Percentiles rank a stretch among this genome's conserved stretches.
Evolutionary conservation across 371 early-diverging fungal genomes (phyloP).

Genomic region (Actinomortierella wolfii): DNA sequence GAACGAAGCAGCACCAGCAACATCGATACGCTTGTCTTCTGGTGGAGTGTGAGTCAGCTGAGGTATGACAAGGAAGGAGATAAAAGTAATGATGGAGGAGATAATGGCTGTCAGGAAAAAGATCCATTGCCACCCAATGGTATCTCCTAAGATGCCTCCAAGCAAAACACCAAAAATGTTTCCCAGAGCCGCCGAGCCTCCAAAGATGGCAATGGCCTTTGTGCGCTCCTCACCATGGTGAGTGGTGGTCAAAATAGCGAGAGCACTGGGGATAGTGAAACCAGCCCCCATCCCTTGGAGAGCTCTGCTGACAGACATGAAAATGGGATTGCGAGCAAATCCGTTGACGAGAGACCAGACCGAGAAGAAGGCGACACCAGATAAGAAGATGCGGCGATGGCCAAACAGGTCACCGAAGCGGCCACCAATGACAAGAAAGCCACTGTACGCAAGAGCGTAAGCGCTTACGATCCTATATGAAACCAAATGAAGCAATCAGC

Average conservation of each 20-base stretch:
- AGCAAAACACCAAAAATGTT: constrained; percentile 20
- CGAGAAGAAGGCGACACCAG: constrained; percentile 45
- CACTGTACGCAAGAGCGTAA: constrained; percentile 50
- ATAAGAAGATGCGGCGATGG: constrained; percentile 41
- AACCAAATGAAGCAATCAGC: neutral
- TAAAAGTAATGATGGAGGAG: constrained; percentile 16
- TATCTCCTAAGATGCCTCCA: constrained; percentile 22
- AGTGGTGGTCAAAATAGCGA: constrained; percentile 44
- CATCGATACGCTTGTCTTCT: constrained; percentile 35
- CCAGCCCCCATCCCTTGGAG: constrained; percentile 53
- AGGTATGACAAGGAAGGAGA: constrained; percentile 18
- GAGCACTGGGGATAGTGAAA: constrained; percentile 49
- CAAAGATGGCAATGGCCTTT: constrained; percentile 26
- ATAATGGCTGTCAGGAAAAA: constrained; percentile 48
- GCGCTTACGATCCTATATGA: constrained; percentile 42
- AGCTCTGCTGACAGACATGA: constrained; percentile 49
- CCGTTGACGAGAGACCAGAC: constrained; percentile 41
- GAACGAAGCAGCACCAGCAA: constrained; percentile 36
- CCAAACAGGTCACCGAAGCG: constrained; percentile 51
- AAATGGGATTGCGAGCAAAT: constrained; percentile 29
- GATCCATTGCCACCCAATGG: constrained; percentile 51
- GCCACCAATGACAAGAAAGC: constrained; percentile 48
- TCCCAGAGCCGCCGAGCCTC: constrained; percentile 23
- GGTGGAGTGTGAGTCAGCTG: neutral
- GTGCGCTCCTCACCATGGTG: constrained; percentile 31